Evolutionary conservation across 2,329 filamentous ascomycete genomes (phyloP), one percentile per base, ranked within the genome.

Genomic region (Neofusicoccum sp.): DNA sequence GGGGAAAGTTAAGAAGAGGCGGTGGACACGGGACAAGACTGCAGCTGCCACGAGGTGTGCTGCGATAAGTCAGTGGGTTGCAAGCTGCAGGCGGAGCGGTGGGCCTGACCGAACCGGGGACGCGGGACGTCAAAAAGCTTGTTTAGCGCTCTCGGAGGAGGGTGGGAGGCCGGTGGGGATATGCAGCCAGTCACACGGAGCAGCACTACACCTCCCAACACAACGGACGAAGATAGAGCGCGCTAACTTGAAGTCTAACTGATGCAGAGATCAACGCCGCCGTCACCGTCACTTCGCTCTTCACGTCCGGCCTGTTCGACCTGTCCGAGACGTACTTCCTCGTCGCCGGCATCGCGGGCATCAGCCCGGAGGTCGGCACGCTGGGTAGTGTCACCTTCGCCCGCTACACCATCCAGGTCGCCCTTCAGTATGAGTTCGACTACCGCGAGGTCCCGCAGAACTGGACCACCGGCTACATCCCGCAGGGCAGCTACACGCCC

Each of bases 391-490:
- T 91, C 0, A 87, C 88, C 1, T 85, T 93, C 61, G 84, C 87
- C 41, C 83, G 85, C 28, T 93, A 87, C 70, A 85, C 89, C 0
- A 83, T 93, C 4, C 90, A 93, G 71, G 89, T 92, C 2, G 89
- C 87, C 0, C 79, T 92, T 60, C 89, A 93, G 73, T 90, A 92
- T 67, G 90, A 93, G 74, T 85, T 93, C 65, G 89, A 92, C 68
- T 78, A 84, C 1, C 84, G 89, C 37, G 89, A 91, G 65, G 84
- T 91, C 37, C 87, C 89, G 0, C 71, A 71, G 1, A 87, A 87
- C 73, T 91, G 83, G 76, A 78, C 82, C 0, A 89, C 88, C 0
- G 89, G 89, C 4, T 92, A 92, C 72, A 80, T 92, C 34, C 84
- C 88, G 1, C 87, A 86, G 69, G 89, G 88, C 14, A 79, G 82